Evolutionary conservation across 495 filamentous ascomycete species (phyloP).

Genomic region (Penicilliopsis zonata): DNA sequence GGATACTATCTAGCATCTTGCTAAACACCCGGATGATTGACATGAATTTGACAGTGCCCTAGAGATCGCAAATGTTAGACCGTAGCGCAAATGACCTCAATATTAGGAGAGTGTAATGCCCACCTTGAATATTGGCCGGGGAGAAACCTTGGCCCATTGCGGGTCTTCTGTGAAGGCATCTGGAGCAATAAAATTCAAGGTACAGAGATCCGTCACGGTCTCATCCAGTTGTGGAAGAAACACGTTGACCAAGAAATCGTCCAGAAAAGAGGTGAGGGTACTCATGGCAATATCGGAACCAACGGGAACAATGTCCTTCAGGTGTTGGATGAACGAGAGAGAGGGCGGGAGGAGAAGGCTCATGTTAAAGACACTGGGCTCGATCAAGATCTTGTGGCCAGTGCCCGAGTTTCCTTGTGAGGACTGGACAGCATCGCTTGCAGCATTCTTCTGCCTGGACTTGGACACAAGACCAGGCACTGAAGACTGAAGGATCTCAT

Average conservation of each 20-base stretch:
- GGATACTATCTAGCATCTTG: conserved; percentile 87
- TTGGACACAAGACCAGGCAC: conserved; percentile 88
- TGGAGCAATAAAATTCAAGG: conserved; percentile 64
- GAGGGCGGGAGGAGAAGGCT: conserved; percentile 87
- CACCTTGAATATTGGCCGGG: conserved; percentile 75
- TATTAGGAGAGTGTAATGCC: conserved; percentile 1
- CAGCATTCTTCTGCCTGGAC: conserved; percentile 35
- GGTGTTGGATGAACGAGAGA: conserved; percentile 75
- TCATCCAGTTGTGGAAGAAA: conserved; percentile 96
- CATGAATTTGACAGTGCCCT: conserved; percentile 81
- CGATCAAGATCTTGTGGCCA: conserved; percentile 77
- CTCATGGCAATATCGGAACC: conserved; percentile 72
- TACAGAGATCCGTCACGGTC: conserved; percentile 79
- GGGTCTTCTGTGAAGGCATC: conserved; percentile 85
- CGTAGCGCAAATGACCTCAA: not conserved
- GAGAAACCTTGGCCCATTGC: conserved; percentile 64
- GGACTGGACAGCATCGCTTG: conserved; percentile 23
- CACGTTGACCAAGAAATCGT: conserved; percentile 96
- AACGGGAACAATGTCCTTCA: conserved; percentile 84
- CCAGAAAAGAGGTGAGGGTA: conserved; percentile 88
- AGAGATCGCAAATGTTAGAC: conserved; percentile 4
- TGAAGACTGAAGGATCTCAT: conserved; percentile 77
- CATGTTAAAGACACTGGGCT: conserved; percentile 98
- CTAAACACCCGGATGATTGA: conserved; percentile 80
- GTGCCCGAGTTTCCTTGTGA: conserved; percentile 44